Base-by-base conservation (phyloP, 2,329 filamentous ascomycete species). In the Penicillium sp. region DNA sequence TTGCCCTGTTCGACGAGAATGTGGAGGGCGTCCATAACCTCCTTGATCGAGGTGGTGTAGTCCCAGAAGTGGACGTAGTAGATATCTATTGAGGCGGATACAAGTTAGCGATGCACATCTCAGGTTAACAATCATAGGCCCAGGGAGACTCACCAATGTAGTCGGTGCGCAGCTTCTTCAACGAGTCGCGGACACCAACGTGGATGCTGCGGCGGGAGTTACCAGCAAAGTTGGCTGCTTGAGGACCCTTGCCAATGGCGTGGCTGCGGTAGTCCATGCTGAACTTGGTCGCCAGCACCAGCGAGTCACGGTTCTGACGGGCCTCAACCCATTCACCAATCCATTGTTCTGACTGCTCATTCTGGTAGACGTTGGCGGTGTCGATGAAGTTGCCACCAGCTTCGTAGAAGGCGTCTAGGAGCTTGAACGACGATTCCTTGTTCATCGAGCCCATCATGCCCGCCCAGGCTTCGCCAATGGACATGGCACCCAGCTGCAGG, bases 331-430 rank as follows among this genome's bases (percentile, higher is more conserved):
- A 87, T 51, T 84, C 80, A 23, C 84, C 84, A 41, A 87, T 69
- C 78, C 82, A 83, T 36, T 56, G 62, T 62, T 87, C 83, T 1
- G 78, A 78, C 53, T 82, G 63, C 59, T 85, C 73, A 43, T 71
- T 66, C 51, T 84, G 82, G 64, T 87, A 87, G n/a, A n/a, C n/a
- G n/a, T n/a, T n/a, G n/a, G n/a, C n/a, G n/a, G 60, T 86, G 59
- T 87, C 84, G 56, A 87, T 81, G 62, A 87, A 87, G 65, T 87
- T 87, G 16, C 84, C 84, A 3, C 81, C 81, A 0, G 80, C 73
- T 4, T 75, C 73, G 43, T 76, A 79, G 64, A 78, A 87, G 57
- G 76, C 79, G 55, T 87, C 83, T 7, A 87, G 72, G 17, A 87
- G 78, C 14, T 72, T 68, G 50, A 85, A 82, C 2, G 77, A 72